Percentiles rank a stretch among this genome's conserved stretches.
phyloP scores from a whole-genome alignment of 257 asterid genomes.

The Forsythia suspensa region DNA sequence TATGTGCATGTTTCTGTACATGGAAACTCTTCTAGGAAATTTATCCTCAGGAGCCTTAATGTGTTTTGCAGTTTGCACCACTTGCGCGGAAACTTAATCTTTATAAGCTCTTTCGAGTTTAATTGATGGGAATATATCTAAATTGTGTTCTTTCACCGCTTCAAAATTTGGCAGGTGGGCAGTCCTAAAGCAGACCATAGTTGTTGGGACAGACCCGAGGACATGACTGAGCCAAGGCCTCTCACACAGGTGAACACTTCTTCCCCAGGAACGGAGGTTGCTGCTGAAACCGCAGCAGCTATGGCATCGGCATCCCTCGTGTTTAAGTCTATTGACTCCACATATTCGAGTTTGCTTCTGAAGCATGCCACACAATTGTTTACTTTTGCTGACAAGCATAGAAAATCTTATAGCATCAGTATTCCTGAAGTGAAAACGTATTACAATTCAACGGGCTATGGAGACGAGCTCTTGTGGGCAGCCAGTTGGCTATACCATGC shows the following conservation, averaged over 20 bases:
- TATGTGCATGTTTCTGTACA: neutral
- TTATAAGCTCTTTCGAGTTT: neutral
- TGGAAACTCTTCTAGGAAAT: neutral
- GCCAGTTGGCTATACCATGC: constrained; percentile 95
- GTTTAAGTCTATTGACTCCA: constrained; percentile 44
- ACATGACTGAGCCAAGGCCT: constrained; percentile 60
- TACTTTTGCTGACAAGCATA: constrained; percentile 62
- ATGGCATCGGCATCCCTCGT: constrained; percentile 83
- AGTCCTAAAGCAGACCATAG: constrained; percentile 59
- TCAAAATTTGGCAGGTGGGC: constrained; percentile 59
- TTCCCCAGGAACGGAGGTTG: constrained; percentile 77
- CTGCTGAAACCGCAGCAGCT: constrained; percentile 93
- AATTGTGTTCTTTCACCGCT: constrained; percentile 4
- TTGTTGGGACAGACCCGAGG: constrained; percentile 89
- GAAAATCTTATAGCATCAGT: constrained; percentile 62
- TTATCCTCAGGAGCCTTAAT: neutral
- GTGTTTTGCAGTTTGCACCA: neutral
- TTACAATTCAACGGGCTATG: constrained; percentile 86
- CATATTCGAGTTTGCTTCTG: constrained; percentile 60
- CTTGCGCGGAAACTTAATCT: neutral
- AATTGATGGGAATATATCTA: neutral
- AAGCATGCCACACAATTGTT: constrained; percentile 73
- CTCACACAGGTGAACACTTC: constrained; percentile 60
- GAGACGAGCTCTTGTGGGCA: constrained; percentile 98
- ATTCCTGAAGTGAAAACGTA: constrained; percentile 60